Evolutionary conservation across 495 filamentous ascomycete species (phyloP), one percentile per base, ranked within the genome.

Genomic region (Aspergillus affinis): DNA sequence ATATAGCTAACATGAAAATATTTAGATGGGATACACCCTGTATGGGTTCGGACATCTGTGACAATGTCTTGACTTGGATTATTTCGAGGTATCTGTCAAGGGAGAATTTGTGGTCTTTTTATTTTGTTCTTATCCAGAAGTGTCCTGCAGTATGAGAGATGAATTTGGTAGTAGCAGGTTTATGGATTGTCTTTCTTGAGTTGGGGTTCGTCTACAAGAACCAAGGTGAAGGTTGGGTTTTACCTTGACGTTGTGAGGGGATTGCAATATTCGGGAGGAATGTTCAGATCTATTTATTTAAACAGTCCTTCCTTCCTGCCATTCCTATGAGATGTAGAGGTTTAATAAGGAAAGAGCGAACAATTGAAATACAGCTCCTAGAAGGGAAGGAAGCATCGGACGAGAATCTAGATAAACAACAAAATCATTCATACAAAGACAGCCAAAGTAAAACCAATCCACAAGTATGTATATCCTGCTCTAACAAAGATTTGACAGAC

Each of bases 21-120:
- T 32, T 12, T 54, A 68, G 66, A 59, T 68, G 58, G 66, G 66
- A 2, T 53, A 46, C 10, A 61, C 62, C 0, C 3, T 68, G 0
- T 68, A 68, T 15, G 66, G 66, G 0, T 65, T 68, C 36, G 50
- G 27, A 10, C 17, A 52, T n/a, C 2, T 49, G 17, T n/a, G 26
- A 27, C 19, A 2, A 52, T 27, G 21, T 17, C 20, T 13, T 26
- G 6, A 15, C 15, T 26, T 19, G 21, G 6, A 2, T 27, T 4
- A 18, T 21, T 51, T 20, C 23, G 19, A 27, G 9, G 10, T 50
- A 46, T 46, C 44, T 21, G 48, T 20, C 13, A 6, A 47, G 44
- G 44, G 18, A 47, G 44, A 47, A 47, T 2, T 2, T 47, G 44
- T 13, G 44, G 23, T 2, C n/a, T n/a, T n/a, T n/a, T n/a, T n/a